phyloP scores from a whole-genome alignment of 176 grass and related monocot species.

The Themeda triandra region DNA sequence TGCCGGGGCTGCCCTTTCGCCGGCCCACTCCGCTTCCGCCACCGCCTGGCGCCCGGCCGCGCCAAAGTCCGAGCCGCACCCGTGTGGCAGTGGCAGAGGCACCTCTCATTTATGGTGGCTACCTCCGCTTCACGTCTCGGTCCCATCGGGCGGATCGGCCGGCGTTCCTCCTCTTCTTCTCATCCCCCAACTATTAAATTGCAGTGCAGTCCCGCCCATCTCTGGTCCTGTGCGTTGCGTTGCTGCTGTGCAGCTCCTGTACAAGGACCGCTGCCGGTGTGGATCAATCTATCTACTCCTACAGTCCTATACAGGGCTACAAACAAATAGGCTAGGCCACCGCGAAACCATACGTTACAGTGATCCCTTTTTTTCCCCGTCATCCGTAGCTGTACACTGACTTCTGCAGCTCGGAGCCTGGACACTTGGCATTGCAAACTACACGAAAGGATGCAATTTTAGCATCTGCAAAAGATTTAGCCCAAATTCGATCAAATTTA shows the following conservation, averaged over 20 bases:
- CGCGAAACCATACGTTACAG: too few relatives aligned
- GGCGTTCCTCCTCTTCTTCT: neutral
- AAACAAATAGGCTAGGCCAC: too few relatives aligned
- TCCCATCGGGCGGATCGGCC: constrained; percentile 16
- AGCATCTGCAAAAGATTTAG: too few relatives aligned
- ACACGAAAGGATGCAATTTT: too few relatives aligned
- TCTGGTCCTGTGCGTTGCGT: constrained; percentile 11
- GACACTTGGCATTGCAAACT: neutral
- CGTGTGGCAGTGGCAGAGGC: constrained; percentile 22
- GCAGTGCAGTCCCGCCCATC: constrained; percentile 33
- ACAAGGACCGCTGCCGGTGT: neutral
- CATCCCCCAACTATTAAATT: neutral
- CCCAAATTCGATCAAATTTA: too few relatives aligned
- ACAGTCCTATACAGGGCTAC: too few relatives aligned
- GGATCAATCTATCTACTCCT: neutral
- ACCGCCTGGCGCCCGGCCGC: constrained; percentile 22
- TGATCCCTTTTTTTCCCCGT: neutral
- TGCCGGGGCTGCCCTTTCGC: neutral
- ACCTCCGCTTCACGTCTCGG: constrained; percentile 11
- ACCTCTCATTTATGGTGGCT: constrained; percentile 35
- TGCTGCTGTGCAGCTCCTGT: constrained; percentile 3
- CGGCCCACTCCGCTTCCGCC: constrained; percentile 1
- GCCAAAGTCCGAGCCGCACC: constrained; percentile 43
- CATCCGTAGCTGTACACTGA: neutral
- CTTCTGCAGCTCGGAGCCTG: neutral